Evolutionary conservation across 805 yeast genomes (phyloP).

Genomic region (Kazachstania kunashirensis): DNA sequence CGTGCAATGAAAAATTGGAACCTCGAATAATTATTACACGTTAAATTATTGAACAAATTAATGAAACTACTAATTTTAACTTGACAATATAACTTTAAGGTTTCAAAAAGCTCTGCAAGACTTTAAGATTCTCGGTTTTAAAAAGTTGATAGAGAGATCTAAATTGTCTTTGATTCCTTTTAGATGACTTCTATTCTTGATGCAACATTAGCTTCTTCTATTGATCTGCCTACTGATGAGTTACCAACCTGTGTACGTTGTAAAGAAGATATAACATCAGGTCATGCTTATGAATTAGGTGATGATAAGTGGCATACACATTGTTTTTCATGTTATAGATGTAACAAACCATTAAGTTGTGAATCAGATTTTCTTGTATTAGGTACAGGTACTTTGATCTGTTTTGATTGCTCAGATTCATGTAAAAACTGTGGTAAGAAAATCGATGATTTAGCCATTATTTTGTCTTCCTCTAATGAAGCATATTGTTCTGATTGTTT

Average conservation of each 20-base stretch:
- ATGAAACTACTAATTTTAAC: no score
- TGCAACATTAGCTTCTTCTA: not conserved
- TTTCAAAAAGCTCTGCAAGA: no score
- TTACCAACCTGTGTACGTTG: conserved; percentile 35
- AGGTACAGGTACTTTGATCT: conserved; percentile 86
- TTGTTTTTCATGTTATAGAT: conserved; percentile 85
- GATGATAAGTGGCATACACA: conserved; percentile 93
- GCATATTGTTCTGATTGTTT: conserved; percentile 92
- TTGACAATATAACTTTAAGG: no score
- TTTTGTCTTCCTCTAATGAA: conserved; percentile 78
- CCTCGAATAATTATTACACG: no score
- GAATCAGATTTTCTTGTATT: conserved; percentile 83
- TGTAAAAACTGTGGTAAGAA: conserved; percentile 82
- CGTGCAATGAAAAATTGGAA: no score
- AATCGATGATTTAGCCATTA: conserved; percentile 87
- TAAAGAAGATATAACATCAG: conserved; percentile 57
- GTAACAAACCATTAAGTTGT: conserved; percentile 69
- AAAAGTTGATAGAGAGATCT: no score
- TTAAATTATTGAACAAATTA: no score
- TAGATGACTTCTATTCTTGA: not conserved
- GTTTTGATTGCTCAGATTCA: conserved; percentile 86
- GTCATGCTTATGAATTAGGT: conserved; percentile 91
- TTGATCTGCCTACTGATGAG: conserved; percentile 1
- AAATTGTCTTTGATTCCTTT: no score
- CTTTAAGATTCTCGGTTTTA: no score